Conservation (phyloP, 495 filamentous ascomycete species). For the Penicillium crystallinum region DNA sequence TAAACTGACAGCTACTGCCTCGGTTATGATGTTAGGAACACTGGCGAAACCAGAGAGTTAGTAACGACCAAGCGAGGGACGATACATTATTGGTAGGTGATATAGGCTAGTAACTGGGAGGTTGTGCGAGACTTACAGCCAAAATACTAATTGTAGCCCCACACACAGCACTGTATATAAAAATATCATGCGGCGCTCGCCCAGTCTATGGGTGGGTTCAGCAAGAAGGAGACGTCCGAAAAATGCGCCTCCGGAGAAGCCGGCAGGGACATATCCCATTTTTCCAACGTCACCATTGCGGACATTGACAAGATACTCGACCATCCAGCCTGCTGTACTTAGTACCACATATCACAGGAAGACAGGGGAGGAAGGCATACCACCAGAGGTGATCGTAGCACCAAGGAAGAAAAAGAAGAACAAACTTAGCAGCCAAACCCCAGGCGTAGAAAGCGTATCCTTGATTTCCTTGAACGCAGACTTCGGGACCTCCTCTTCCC, state of each 20-base stretch:
- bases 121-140: constrained; percentile 22
- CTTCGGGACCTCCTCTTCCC: not conserved
- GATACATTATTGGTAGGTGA: not conserved
- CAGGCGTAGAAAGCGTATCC: constrained; percentile 16
- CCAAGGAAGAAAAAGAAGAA: constrained; percentile 34
- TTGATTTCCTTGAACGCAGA: constrained; percentile 21
- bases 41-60: constrained; percentile 2
- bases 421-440: constrained; percentile 29
- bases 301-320: constrained; percentile 29
- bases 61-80: not conserved
- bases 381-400: constrained; percentile 24
- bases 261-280: constrained; percentile 30
- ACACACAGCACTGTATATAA: constrained; percentile 27
- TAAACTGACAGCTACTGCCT: constrained; percentile 29
- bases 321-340: constrained; percentile 22
- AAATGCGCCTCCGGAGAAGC: constrained; percentile 26
- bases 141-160: constrained; percentile 28
- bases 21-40: constrained; percentile 31
- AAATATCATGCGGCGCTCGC: constrained; percentile 28
- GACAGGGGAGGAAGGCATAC: constrained; percentile 3
- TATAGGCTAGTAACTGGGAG: not conserved
- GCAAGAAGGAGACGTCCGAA: constrained; percentile 24
- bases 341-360: not conserved
- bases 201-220: constrained; percentile 25
- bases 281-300: constrained; percentile 26